Base-by-base conservation (phyloP, 2,329 filamentous ascomycete species). In the Colletotrichum sp. region DNA sequence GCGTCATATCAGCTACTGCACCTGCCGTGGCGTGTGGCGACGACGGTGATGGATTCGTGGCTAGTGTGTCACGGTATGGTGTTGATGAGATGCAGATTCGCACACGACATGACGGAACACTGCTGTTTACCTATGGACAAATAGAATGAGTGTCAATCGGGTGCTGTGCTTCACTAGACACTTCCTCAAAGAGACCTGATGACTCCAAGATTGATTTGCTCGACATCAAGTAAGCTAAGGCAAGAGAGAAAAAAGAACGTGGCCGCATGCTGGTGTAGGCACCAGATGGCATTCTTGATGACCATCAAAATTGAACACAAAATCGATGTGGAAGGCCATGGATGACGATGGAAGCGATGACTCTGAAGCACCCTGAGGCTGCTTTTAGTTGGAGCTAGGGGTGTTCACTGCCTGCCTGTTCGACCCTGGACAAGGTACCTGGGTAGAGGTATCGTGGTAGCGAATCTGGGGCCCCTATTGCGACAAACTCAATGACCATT, bases 301-400 rank as follows among this genome's bases (percentile, higher is more conserved):
- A 62, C n/a, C 62, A 69, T 32, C 65, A 19, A 36, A 8, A 25
- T 15, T 27, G 16, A 49, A 13, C 5, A 25, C 30, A 30, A 44
- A 22, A 22, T 68, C 15, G 32, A 36, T 44, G 64, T 69, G 34
- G 74, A 76, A 76, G 34, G 29, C 25, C n/a, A 55, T 76, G 71
- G 74, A 76, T 39, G 64, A 36, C 59, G 65, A 69, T 76, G 65
- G 74, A 76, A 76, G 19, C 49, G 44, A 32, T 65, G 70, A 69
- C 64, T 44, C 8, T 30, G 34, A n/a, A 9, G 30, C 13, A 49
- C 68, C 73, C 62, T 68, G 22, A 69, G 44, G 73, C 57, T 73
- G 63, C 57, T 63, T 63, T 62, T 49, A 25, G 44, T 69, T 68
- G 64, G 73, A 61, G 29, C 59, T 36, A 52, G 27, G 70, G 64